phyloP scores from a whole-genome alignment of 2,329 filamentous ascomycete genomes.

The Elsinoe ampelina region DNA sequence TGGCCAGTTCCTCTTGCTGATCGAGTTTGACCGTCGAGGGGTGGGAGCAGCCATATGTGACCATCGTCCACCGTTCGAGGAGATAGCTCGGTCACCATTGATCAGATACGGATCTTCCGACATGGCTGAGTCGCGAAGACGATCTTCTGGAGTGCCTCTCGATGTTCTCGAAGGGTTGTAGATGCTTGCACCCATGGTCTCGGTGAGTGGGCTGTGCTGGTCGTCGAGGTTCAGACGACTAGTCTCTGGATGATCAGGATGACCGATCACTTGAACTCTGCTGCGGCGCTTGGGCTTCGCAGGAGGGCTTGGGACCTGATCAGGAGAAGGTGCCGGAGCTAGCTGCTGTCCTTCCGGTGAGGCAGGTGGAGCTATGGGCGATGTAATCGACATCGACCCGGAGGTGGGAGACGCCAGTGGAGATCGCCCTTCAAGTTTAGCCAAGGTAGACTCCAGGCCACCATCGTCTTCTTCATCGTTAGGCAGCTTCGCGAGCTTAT shows the following conservation, averaged over 20 bases:
- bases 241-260: slow-evolving; percentile 16
- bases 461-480: slow-evolving; percentile 70
- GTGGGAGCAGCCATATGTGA: slow-evolving; percentile 2
- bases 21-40: not conserved
- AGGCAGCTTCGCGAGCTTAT: slow-evolving; percentile 77
- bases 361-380: not conserved
- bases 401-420: not conserved
- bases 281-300: slow-evolving; percentile 3
- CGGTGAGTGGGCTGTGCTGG: slow-evolving; percentile 22
- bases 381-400: not conserved
- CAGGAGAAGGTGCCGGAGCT: not conserved
- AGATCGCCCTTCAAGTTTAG: slow-evolving; percentile 86
- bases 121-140: slow-evolving; percentile 18
- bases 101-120: slow-evolving; percentile 7
- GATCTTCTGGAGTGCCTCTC: slow-evolving; percentile 14
- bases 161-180: slow-evolving; percentile 21
- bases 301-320: not conserved
- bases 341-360: not conserved
- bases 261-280: slow-evolving; percentile 9
- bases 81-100: not conserved
- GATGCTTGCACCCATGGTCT: slow-evolving; percentile 28
- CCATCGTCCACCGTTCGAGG: slow-evolving; percentile 4
- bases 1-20: slow-evolving; percentile 12
- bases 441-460: slow-evolving; percentile 81
- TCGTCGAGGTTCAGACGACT: slow-evolving; percentile 9